Conservation (phyloP, 805 yeast genomes). For the Saccharomyces kudriavzevii region DNA sequence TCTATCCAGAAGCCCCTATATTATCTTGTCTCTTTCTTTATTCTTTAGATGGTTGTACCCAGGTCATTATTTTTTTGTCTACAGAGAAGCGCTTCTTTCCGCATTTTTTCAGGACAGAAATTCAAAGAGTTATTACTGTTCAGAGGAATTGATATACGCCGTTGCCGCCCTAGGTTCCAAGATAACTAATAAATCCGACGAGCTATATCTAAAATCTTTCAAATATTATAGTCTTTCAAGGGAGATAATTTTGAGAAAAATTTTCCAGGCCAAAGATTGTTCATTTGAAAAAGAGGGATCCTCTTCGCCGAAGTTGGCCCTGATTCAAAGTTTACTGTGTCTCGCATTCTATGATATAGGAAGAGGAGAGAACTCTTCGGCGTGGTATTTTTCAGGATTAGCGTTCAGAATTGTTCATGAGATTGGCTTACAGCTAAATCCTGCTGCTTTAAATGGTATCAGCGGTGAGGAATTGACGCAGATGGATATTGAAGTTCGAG, state of each 20-base stretch:
- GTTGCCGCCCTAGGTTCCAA: slow-evolving; percentile 49
- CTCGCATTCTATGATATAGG: slow-evolving; percentile 53
- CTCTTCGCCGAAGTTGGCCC: slow-evolving; percentile 39
- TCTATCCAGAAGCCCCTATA: slow-evolving; percentile 18
- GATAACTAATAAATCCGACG: slow-evolving; percentile 32
- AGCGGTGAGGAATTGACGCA: slow-evolving; percentile 33
- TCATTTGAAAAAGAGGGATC: slow-evolving; percentile 20
- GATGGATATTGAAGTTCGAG: slow-evolving; percentile 44
- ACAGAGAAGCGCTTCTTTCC: slow-evolving; percentile 48
- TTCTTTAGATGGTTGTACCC: slow-evolving; percentile 56
- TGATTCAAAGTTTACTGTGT: slow-evolving; percentile 45
- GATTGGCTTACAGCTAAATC: slow-evolving; percentile 50
- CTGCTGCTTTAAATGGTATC: slow-evolving; percentile 43
- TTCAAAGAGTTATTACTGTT: slow-evolving; percentile 38
- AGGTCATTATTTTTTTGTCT: slow-evolving; percentile 49
- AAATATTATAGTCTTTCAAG: slow-evolving; percentile 36
- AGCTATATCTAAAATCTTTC: slow-evolving; percentile 29
- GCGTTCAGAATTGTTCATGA: slow-evolving; percentile 56
- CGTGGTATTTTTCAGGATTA: slow-evolving; percentile 53
- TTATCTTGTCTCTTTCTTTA: slow-evolving; percentile 20
- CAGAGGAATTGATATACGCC: slow-evolving; percentile 43
- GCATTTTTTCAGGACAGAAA: slow-evolving; percentile 41
- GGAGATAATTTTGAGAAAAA: slow-evolving; percentile 32
- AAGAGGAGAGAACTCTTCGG: slow-evolving; percentile 45
- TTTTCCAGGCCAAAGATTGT: slow-evolving; percentile 27